Evolutionary conservation across 2,329 filamentous ascomycete species (phyloP).

Genomic region (Aspergillus sp.): DNA sequence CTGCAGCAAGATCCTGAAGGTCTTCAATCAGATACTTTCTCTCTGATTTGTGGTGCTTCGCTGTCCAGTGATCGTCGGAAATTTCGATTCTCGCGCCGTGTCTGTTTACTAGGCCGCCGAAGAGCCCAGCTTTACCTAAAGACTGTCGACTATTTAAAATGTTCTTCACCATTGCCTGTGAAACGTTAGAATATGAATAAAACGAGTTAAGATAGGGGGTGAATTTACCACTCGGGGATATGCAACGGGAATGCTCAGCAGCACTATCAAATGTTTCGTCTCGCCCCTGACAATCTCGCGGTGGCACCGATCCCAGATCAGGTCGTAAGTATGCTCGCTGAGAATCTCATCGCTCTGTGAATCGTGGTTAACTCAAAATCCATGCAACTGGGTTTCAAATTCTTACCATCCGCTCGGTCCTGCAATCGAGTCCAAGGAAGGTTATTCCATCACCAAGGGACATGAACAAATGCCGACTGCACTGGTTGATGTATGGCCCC

Average conservation of each 20-base stretch:
- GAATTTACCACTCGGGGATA: constrained; percentile 74
- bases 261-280: constrained; percentile 85
- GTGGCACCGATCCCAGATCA: constrained; percentile 84
- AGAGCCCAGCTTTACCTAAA: constrained; percentile 77
- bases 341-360: constrained; percentile 73
- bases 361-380: constrained; percentile 27
- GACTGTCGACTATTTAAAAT: constrained; percentile 85
- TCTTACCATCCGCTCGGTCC: constrained; percentile 77
- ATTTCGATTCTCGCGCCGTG: constrained; percentile 93
- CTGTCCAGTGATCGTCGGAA: constrained; percentile 96
- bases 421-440: constrained; percentile 85
- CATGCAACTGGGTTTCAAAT: not conserved
- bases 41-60: constrained; percentile 91
- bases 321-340: constrained; percentile 78
- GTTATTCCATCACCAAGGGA: constrained; percentile 77
- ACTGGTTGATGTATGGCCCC: constrained; percentile 88
- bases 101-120: constrained; percentile 81
- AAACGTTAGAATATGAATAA: constrained; percentile 35
- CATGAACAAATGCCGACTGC: constrained; percentile 85
- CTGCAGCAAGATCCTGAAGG: constrained; percentile 87
- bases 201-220: not conserved
- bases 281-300: constrained; percentile 80
- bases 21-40: constrained; percentile 86
- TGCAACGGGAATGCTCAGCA: constrained; percentile 82
- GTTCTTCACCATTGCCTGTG: constrained; percentile 67